A percentile compares a stretch with the other conserved stretches of the same genome.
phyloP scores from a whole-genome alignment of 768 basidiomycete species.

The Pleurotus citrinopileatus region DNA sequence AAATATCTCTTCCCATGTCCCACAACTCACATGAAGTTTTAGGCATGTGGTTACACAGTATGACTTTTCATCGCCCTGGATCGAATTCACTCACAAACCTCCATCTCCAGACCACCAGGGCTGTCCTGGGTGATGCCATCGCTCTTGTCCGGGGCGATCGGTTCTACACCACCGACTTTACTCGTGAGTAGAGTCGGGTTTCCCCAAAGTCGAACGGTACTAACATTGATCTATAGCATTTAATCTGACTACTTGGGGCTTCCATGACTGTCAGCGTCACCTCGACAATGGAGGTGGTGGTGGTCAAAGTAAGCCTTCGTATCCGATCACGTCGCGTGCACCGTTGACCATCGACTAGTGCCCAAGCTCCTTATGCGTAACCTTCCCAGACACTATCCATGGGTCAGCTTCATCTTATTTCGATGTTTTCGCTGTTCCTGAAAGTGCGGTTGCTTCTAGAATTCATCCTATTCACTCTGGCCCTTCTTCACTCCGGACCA shows the following conservation, averaged over 20 bases:
- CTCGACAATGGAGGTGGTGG: constrained; percentile 36
- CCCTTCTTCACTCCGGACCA: constrained; percentile 60
- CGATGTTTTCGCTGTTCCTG: neutral
- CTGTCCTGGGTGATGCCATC: constrained; percentile 52
- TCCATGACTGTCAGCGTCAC: constrained; percentile 43
- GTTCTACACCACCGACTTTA: constrained; percentile 51
- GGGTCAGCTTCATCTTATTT: constrained; percentile 17
- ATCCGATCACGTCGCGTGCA: neutral
- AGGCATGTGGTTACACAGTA: constrained; percentile 57
- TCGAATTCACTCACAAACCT: neutral
- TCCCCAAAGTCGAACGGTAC: neutral
- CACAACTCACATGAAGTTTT: neutral
- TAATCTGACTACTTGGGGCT: constrained; percentile 51
- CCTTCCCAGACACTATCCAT: constrained; percentile 39
- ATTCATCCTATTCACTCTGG: constrained; percentile 58
- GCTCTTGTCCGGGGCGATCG: constrained; percentile 52
- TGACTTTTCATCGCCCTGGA: neutral
- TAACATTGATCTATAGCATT: constrained; percentile 22
- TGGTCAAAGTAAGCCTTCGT: constrained; percentile 26
- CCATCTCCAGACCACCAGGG: constrained; percentile 36
- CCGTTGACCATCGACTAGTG: constrained; percentile 19
- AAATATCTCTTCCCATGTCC: neutral
- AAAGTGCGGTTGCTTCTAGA: constrained; percentile 44
- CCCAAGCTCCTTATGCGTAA: constrained; percentile 44
- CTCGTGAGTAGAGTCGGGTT: constrained; percentile 28